Evolutionary conservation across 116 monocot genomes (phyloP).

Genomic region (Cymodocea nodosa): DNA sequence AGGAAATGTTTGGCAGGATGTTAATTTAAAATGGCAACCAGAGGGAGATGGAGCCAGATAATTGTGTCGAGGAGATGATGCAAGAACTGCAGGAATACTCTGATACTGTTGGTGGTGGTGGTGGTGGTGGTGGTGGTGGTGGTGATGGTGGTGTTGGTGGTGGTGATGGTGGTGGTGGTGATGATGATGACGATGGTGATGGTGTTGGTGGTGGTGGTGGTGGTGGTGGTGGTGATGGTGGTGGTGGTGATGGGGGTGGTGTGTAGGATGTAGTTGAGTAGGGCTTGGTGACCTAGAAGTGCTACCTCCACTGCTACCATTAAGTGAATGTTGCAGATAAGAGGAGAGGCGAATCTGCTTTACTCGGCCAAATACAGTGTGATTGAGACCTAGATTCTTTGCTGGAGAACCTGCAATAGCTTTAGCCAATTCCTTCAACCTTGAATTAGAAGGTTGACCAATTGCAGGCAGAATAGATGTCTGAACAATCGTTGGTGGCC

Average conservation of each 20-base stretch:
- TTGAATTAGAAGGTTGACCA: conserved; percentile 66
- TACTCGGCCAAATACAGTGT: conserved; percentile 88
- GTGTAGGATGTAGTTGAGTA: conserved; percentile 25
- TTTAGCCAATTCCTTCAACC: conserved; percentile 82
- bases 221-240: conserved; percentile 41
- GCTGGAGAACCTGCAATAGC: conserved; percentile 51
- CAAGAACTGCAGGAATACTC: conserved; percentile 30
- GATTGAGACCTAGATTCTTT: conserved; percentile 88
- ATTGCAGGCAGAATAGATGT: conserved; percentile 62
- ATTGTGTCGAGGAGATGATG: conserved; percentile 30
- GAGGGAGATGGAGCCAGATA: conserved; percentile 15
- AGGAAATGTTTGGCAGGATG: conserved; percentile 19
- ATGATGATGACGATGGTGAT: conserved; percentile 12
- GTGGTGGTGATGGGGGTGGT: conserved; percentile 34
- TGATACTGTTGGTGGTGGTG: conserved; percentile 17
- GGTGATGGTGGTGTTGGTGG: conserved; percentile 2
- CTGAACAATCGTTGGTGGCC: conserved; percentile 71
- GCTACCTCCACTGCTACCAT: conserved; percentile 19
- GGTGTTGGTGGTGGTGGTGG: conserved; percentile 15
- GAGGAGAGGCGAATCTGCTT: conserved; percentile 95
- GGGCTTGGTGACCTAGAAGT: conserved; percentile 40
- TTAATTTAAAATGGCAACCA: conserved; percentile 19
- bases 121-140: too few species aligned
- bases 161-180: conserved; percentile 13
- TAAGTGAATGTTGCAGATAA: conserved; percentile 75